Evolutionary conservation across 2,329 filamentous ascomycete species (phyloP).

Genomic region (Colletotrichum coccodes): DNA sequence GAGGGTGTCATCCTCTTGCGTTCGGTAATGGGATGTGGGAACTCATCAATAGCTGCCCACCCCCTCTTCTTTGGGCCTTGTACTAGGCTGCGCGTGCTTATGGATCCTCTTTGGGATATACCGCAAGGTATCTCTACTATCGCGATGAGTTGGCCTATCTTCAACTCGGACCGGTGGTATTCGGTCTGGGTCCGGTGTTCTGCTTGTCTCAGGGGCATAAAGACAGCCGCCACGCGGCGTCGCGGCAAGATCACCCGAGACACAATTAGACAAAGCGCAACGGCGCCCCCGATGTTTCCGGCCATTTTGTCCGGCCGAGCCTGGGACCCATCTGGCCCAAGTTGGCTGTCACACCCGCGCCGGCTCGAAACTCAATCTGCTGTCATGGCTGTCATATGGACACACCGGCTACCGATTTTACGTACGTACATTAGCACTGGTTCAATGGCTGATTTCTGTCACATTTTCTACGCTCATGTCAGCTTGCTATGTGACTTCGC

Average conservation of each 20-base stretch:
- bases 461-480: not conserved
- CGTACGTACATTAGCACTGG: conserved; percentile 7
- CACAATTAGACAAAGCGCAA: conserved; percentile 16
- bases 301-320: not conserved
- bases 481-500: not conserved
- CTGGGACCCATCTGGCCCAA: not conserved
- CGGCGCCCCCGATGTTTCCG: conserved; percentile 18
- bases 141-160: not conserved
- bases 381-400: not conserved
- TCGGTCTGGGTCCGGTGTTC: conserved; percentile 16
- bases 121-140: not conserved
- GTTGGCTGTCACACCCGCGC: conserved; percentile 7
- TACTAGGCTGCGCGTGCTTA: not conserved
- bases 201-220: not conserved
- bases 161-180: not conserved
- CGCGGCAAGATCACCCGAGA: not conserved
- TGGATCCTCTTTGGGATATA: not conserved
- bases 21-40: conserved; percentile 5
- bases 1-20: not conserved
- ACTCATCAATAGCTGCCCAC: not conserved
- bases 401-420: not conserved
- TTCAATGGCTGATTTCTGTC: not conserved
- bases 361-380: not conserved
- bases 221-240: conserved; percentile 8
- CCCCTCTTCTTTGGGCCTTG: not conserved